Evolutionary conservation across 2,329 filamentous ascomycete species (phyloP).

Genomic region (Monilinia aucupariae): DNA sequence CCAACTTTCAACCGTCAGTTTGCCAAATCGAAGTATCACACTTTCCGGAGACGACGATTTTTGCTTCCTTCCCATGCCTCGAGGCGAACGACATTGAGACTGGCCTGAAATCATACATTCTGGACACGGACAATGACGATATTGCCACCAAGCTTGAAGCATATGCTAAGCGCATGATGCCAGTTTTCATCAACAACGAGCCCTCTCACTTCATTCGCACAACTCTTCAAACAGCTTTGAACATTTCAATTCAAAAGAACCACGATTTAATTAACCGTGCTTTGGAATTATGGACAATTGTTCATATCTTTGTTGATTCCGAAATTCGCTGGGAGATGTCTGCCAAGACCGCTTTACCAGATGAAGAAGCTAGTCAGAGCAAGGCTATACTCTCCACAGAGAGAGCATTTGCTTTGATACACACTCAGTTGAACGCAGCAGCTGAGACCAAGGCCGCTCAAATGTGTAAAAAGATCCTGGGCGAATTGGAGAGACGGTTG

Average conservation of each 20-base stretch:
- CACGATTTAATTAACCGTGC: slow-evolving; percentile 53
- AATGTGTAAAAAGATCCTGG: slow-evolving; percentile 53
- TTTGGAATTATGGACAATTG: slow-evolving; percentile 59
- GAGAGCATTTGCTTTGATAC: slow-evolving; percentile 50
- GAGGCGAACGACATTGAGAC: slow-evolving; percentile 32
- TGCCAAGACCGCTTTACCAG: slow-evolving; percentile 19
- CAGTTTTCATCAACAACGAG: slow-evolving; percentile 54
- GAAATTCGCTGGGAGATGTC: slow-evolving; percentile 53
- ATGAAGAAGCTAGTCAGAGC: slow-evolving; percentile 22
- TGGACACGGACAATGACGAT: slow-evolving; percentile 57
- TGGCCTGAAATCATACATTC: slow-evolving; percentile 43
- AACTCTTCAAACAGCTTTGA: slow-evolving; percentile 48
- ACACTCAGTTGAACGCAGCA: slow-evolving; percentile 58
- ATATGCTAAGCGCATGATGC: slow-evolving; percentile 55
- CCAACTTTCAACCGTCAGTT: slow-evolving; percentile 44
- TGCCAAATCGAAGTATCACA: slow-evolving; percentile 50
- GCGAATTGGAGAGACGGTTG: slow-evolving; percentile 55
- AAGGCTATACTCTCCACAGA: slow-evolving; percentile 24
- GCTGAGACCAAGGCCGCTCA: slow-evolving; percentile 58
- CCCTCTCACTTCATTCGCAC: slow-evolving; percentile 55
- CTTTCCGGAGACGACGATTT: slow-evolving; percentile 46
- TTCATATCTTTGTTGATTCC: slow-evolving; percentile 57
- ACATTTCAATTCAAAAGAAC: slow-evolving; percentile 43
- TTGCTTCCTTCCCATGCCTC: slow-evolving; percentile 31
- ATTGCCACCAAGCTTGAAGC: slow-evolving; percentile 53